These are phyloP conservation scores for Colletotrichum lindemuthianum DNA, from an alignment of 2,329 filamentous ascomycete genomes.

Conservation along the genomic window DNA sequence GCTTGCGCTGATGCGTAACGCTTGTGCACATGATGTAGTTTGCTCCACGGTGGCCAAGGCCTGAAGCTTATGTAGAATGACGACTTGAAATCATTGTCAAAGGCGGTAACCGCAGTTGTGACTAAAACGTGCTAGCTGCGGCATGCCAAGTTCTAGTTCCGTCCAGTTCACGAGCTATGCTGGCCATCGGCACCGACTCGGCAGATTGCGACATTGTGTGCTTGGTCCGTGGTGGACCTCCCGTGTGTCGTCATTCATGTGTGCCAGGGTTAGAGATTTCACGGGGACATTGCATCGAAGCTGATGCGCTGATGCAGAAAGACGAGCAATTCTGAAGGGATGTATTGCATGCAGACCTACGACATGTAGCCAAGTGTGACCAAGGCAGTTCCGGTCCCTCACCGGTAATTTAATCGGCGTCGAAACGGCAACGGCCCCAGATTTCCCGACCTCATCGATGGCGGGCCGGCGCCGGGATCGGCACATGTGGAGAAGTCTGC, in stretches of 20 bases:
- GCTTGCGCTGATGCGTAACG: not conserved
- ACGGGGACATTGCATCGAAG: no score
- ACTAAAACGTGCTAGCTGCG: no score
- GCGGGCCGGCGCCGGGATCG: slow-evolving; percentile 27
- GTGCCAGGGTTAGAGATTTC: not conserved
- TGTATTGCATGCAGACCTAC: not conserved
- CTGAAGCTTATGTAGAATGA: slow-evolving; percentile 2
- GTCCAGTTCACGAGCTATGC: not conserved
- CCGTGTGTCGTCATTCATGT: not conserved
- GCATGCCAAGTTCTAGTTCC: not conserved
- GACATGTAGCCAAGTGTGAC: not conserved
- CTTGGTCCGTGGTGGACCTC: slow-evolving; percentile 6
- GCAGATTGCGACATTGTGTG: slow-evolving; percentile 9
- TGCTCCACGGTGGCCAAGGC: not conserved
- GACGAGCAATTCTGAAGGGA: not conserved
- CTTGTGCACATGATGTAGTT: slow-evolving; percentile 22
- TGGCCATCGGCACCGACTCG: slow-evolving; percentile 27
- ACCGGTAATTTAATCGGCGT: no score
- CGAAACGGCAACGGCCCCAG: slow-evolving; percentile 5
- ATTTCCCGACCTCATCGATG: slow-evolving; percentile 1
- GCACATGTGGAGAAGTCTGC: slow-evolving; percentile 9
- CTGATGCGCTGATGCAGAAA: not conserved
- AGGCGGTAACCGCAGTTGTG: no score
- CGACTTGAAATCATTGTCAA: not conserved
- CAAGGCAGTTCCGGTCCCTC: no score